phyloP scores from a whole-genome alignment of 176 grass and related monocot species.

The Oryza nivara region DNA sequence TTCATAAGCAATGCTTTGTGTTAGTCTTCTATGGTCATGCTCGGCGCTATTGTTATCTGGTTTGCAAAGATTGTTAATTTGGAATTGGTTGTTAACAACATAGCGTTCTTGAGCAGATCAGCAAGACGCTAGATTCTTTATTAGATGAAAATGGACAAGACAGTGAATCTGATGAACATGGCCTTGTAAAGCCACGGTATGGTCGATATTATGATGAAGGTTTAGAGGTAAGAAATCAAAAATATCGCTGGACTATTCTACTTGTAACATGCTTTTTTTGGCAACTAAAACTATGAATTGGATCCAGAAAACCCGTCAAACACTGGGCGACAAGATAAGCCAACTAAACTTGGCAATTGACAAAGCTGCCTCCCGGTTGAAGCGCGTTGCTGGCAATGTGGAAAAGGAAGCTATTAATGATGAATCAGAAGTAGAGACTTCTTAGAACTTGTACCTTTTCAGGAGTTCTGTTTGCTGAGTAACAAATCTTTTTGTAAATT shows the following conservation, averaged over 20 bases:
- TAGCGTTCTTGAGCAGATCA: constrained; percentile 55
- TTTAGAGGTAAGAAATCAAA: constrained; percentile 50
- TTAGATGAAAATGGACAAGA: constrained; percentile 58
- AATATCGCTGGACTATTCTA: background rate
- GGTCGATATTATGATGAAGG: constrained; percentile 61
- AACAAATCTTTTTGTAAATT: constrained; percentile 16
- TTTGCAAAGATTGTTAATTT: background rate
- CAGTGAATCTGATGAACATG: constrained; percentile 49
- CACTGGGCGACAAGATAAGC: constrained; percentile 64
- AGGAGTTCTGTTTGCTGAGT: constrained; percentile 10
- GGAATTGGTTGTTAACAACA: background rate
- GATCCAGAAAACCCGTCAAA: constrained; percentile 74
- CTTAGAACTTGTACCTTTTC: constrained; percentile 44
- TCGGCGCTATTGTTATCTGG: background rate
- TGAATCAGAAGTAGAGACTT: constrained; percentile 59
- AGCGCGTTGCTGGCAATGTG: constrained; percentile 47
- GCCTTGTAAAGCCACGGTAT: constrained; percentile 37
- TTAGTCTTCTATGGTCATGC: background rate
- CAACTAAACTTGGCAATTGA: constrained; percentile 72
- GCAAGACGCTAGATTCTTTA: constrained; percentile 56
- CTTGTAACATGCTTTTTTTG: background rate
- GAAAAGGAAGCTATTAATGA: constrained; percentile 45
- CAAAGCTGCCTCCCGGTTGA: constrained; percentile 59
- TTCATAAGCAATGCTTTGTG: background rate
- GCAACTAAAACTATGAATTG: constrained; percentile 16